A percentile compares a stretch with the other conserved stretches of the same genome.
Conservation (phyloP, 129 eudicot genomes). For the Flaveria trinervia region DNA sequence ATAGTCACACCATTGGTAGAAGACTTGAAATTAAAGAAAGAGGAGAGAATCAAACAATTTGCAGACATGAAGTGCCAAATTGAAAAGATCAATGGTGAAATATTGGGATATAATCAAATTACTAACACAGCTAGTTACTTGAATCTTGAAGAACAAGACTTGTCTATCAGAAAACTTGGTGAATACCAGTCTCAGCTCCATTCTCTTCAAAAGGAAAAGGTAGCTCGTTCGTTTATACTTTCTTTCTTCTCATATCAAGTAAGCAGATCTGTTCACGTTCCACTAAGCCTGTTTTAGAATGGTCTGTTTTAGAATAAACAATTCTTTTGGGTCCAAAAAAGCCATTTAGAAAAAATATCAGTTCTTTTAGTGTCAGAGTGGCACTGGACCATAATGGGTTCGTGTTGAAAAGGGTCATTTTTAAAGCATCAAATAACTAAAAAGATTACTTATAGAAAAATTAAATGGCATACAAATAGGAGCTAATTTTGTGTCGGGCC, state of each 20-base stretch:
- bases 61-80: constrained; percentile 64
- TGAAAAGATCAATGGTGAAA: constrained; percentile 58
- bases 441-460: neutral
- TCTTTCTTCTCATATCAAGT: constrained; percentile 12
- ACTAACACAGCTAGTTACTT: constrained; percentile 36
- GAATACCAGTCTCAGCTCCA: constrained; percentile 61
- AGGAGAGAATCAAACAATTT: constrained; percentile 64
- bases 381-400: neutral
- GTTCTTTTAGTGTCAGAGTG: neutral
- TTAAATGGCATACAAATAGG: neutral
- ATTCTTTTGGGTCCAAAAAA: neutral
- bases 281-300: neutral
- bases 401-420: neutral
- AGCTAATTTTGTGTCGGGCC: constrained; percentile 10
- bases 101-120: constrained; percentile 54
- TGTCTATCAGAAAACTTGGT: constrained; percentile 63
- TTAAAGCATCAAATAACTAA: neutral
- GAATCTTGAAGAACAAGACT: constrained; percentile 61
- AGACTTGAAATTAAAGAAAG: constrained; percentile 59
- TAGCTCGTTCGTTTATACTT: constrained; percentile 23
- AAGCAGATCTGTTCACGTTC: neutral
- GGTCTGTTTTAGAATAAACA: neutral
- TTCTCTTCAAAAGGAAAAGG: constrained; percentile 80
- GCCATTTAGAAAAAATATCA: neutral
- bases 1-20: constrained; percentile 61